A percentile compares a stretch with the other conserved stretches of the same genome.
These are phyloP conservation scores for Vigna reflexopilosa DNA, from an alignment of 306 rosid genomes.

Conservation along the genomic window DNA sequence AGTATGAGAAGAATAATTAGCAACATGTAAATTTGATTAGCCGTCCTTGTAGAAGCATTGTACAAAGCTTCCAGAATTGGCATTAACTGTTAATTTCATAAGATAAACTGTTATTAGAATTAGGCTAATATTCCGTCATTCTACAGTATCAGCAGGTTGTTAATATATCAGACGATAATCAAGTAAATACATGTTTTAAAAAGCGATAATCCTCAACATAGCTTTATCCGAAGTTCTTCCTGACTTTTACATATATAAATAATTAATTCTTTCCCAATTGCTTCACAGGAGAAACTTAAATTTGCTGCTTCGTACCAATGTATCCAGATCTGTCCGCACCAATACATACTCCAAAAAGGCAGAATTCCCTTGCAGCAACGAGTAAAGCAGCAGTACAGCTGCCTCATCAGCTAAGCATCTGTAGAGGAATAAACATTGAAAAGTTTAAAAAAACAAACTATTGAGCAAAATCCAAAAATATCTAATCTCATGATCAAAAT, in stretches of 20 bases:
- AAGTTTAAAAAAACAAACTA: conserved; percentile 7
- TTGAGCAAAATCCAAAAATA: conserved; percentile 23
- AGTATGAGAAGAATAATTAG: conserved; percentile 93
- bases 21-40: conserved; percentile 98
- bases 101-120: conserved; percentile 38
- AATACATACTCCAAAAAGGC: conserved; percentile 92
- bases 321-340: conserved; percentile 99
- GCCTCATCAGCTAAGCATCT: conserved; percentile 95
- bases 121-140: conserved; percentile 21
- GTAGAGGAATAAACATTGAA: conserved; percentile 44
- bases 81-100: conserved; percentile 79
- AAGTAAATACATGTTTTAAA: conserved; percentile 22
- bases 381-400: conserved; percentile 91
- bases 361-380: conserved; percentile 94
- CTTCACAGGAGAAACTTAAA: conserved; percentile 39
- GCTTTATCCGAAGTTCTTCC: conserved; percentile 33
- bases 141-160: conserved; percentile 20
- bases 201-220: conserved; percentile 22
- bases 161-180: conserved; percentile 38
- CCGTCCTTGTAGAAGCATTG: conserved; percentile 79
- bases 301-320: conserved; percentile 72
- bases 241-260: conserved; percentile 23
- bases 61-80: conserved; percentile 97
- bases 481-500: no score
- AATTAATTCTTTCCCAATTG: conserved; percentile 33